Conservation (phyloP, 176 grass and related monocot species). For the barley (Hordeum vulgare) region MorexV3_pseudomolecules_assembly NC_058521.1:48235312-48235811, state of each 20-base stretch:
- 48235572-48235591: background rate
- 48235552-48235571: background rate
- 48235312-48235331: conserved; percentile 78
- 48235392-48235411: conserved; percentile 84
- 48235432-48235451: conserved; percentile 59
- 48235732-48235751: background rate
- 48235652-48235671: background rate
- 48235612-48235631: conserved; percentile 25
- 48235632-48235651: background rate
- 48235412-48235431: conserved; percentile 70
- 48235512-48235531: conserved; percentile 52
- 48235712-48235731: background rate
- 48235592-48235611: background rate
- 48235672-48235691: background rate
- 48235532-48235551: background rate
- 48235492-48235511: conserved; percentile 81
- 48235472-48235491: conserved; percentile 91
- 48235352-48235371: conserved; percentile 68
- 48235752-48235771: background rate
- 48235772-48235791: background rate
- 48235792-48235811: conserved; percentile 3
- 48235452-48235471: conserved; percentile 88
- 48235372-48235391: conserved; percentile 48
- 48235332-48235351: conserved; percentile 79
- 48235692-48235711: background rate